phyloP scores from a whole-genome alignment of 257 asterid species.

The Rauvolfia tetraphylla region DNA sequence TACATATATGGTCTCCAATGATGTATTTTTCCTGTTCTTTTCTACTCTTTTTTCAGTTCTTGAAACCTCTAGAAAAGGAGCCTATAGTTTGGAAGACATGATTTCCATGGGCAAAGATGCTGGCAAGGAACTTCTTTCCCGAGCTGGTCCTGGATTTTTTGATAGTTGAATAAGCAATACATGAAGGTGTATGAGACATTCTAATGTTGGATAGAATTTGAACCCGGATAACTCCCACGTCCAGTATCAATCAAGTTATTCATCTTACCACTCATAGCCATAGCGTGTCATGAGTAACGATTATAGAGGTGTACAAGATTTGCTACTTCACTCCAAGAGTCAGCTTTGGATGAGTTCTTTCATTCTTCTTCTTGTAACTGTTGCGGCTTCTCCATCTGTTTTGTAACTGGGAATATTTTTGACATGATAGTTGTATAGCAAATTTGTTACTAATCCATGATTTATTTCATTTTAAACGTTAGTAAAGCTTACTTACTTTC shows the following conservation, averaged over 20 bases:
- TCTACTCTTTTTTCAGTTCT: slow-evolving; percentile 41
- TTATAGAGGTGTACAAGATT: neutral
- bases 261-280: neutral
- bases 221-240: neutral
- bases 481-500: neutral
- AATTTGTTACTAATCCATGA: neutral
- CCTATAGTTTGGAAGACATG: slow-evolving; percentile 67
- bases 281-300: neutral
- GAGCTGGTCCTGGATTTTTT: slow-evolving; percentile 83
- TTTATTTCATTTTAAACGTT: neutral
- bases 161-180: slow-evolving; percentile 17
- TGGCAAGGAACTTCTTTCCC: slow-evolving; percentile 80
- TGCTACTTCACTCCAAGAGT: neutral
- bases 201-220: neutral
- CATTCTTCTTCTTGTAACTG: slow-evolving; percentile 16
- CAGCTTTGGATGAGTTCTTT: neutral
- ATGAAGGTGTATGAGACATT: neutral
- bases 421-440: slow-evolving; percentile 13
- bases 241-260: neutral
- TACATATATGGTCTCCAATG: too few species aligned
- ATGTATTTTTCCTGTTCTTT: neutral
- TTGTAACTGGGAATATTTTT: slow-evolving; percentile 11
- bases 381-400: neutral
- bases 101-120: slow-evolving; percentile 83
- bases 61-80: slow-evolving; percentile 78